These are phyloP conservation scores for Hypoxylon sp. DNA, from an alignment of 2,329 filamentous ascomycete species.

Conservation along the genomic window DNA sequence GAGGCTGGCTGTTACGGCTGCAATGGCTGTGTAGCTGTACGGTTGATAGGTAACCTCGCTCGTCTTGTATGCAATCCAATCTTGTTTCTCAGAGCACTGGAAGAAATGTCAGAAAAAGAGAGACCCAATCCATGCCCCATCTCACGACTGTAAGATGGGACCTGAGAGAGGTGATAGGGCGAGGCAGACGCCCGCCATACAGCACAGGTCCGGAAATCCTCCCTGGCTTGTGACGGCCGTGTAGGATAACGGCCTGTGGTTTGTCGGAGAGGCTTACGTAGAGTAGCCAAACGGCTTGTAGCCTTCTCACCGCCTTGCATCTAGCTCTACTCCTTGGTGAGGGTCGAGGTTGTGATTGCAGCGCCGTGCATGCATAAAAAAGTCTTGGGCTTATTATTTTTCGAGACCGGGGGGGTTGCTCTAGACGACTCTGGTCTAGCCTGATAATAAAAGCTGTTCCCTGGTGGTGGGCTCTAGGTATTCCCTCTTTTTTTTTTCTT, in stretches of 20 bases:
- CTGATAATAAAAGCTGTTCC: conserved; percentile 32
- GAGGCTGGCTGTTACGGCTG: too few species aligned
- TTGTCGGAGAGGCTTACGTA: conserved; percentile 43
- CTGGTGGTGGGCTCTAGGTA: conserved; percentile 32
- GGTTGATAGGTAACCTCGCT: too few species aligned
- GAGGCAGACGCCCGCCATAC: conserved; percentile 26
- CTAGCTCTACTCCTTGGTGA: conserved; percentile 38
- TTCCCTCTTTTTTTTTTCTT: background rate
- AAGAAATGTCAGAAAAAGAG: conserved; percentile 13
- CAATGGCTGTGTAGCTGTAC: too few species aligned
- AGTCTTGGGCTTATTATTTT: conserved; percentile 25
- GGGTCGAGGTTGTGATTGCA: conserved; percentile 43
- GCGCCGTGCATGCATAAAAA: conserved; percentile 43
- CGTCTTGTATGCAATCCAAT: too few species aligned
- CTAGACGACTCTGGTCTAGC: conserved; percentile 33
- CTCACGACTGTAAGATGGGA: conserved; percentile 21
- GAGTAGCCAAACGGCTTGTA: conserved; percentile 48
- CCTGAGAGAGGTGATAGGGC: conserved; percentile 19
- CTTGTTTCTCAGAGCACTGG: conserved; percentile 21
- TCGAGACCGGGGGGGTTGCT: conserved; percentile 24
- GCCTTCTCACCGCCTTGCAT: conserved; percentile 49
- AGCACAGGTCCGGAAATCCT: conserved; percentile 15
- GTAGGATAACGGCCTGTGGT: conserved; percentile 36
- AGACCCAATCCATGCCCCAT: conserved; percentile 18
- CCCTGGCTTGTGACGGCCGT: conserved; percentile 28